Percentiles rank a stretch among this genome's conserved stretches.
These are phyloP conservation scores for Trebouxia sp. DNA, from an alignment of 139 green algal species.

Conservation along the genomic window DNA sequence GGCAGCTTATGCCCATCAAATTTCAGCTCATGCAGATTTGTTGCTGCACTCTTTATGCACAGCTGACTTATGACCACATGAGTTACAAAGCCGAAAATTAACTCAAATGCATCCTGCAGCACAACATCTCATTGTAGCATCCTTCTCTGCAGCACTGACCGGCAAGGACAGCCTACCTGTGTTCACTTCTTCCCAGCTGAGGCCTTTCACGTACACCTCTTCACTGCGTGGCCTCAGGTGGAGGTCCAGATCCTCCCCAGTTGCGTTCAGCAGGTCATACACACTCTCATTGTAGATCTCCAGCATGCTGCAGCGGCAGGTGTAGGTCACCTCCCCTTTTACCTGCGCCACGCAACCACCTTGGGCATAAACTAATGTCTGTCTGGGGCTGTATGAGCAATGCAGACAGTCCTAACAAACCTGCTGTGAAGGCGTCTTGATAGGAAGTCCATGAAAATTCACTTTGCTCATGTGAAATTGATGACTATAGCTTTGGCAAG, in stretches of 20 bases:
- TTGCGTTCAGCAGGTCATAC: constrained; percentile 76
- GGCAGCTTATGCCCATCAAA: too few relatives aligned
- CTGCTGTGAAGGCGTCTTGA: too few relatives aligned
- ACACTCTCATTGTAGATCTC: constrained; percentile 99
- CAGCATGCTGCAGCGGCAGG: constrained; percentile 57
- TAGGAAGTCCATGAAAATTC: too few relatives aligned
- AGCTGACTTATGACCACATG: too few relatives aligned
- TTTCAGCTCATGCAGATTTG: too few relatives aligned
- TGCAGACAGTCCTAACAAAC: too few relatives aligned
- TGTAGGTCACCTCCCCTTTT: constrained; percentile 33
- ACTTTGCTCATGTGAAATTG: too few relatives aligned
- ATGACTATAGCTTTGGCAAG: too few relatives aligned
- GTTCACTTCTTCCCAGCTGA: constrained; percentile 68
- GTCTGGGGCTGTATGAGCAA: not conserved
- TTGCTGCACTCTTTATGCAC: too few relatives aligned
- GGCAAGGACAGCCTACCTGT: constrained; percentile 58
- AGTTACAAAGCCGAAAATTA: not conserved
- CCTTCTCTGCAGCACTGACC: not conserved
- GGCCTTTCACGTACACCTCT: constrained; percentile 85
- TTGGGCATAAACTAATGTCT: not conserved
- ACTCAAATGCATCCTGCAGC: not conserved
- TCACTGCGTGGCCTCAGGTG: constrained; percentile 74
- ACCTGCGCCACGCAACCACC: constrained; percentile 14
- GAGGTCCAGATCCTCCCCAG: constrained; percentile 57
- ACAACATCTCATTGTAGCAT: too few relatives aligned